A percentile compares a stretch with the other conserved stretches of the same genome.
Conservation (phyloP, 2,329 filamentous ascomycete species). For the Monosporascus sp. region DNA sequence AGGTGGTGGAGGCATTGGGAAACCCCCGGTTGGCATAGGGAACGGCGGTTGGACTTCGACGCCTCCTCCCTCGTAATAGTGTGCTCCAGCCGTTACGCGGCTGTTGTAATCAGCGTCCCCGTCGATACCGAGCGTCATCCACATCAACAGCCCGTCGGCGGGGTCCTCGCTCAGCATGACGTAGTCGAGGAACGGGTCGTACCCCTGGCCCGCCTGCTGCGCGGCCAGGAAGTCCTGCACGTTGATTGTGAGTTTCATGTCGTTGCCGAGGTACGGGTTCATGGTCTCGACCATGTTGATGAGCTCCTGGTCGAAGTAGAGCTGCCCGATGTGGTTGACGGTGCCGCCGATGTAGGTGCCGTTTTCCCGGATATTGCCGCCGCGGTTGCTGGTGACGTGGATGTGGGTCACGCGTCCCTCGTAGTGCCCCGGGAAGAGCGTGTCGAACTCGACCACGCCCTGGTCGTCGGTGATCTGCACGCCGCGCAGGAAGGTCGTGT, state of each 20-base stretch:
- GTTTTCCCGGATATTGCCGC: conserved; percentile 36
- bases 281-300: conserved; percentile 41
- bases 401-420: conserved; percentile 33
- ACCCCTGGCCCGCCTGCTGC: conserved; percentile 27
- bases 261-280: conserved; percentile 39
- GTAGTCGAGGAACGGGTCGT: conserved; percentile 49
- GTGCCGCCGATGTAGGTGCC: conserved; percentile 42
- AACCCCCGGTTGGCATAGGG: conserved; percentile 7
- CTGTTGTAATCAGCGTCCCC: conserved; percentile 22
- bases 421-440: conserved; percentile 42
- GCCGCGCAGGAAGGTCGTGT: conserved; percentile 38
- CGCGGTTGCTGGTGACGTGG: conserved; percentile 25
- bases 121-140: conserved; percentile 45
- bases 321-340: conserved; percentile 53
- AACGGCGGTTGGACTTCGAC: conserved; percentile 12
- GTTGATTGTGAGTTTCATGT: conserved; percentile 39
- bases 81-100: conserved; percentile 10
- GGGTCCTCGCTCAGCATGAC: conserved; percentile 47
- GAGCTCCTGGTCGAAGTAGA: conserved; percentile 55
- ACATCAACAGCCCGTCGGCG: conserved; percentile 43
- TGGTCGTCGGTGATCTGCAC: conserved; percentile 34
- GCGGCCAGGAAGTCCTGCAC: conserved; percentile 42
- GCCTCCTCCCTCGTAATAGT: conserved; percentile 16
- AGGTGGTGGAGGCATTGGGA: conserved; percentile 6
- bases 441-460: conserved; percentile 36